phyloP scores from a whole-genome alignment of 179 eudicot species.

The Patellifolia procumbens region DNA sequence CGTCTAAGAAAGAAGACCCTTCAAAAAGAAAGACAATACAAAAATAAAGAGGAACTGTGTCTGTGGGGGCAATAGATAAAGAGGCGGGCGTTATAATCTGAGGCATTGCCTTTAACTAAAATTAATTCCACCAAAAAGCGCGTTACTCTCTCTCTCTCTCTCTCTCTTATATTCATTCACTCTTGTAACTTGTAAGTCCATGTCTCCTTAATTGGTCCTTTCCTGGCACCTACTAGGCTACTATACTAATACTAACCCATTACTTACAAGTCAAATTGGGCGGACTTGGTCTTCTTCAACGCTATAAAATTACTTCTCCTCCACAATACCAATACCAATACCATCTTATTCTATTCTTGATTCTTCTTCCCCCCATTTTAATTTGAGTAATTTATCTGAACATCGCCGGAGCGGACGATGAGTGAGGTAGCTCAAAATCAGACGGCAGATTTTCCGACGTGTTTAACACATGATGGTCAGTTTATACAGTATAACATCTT shows the following conservation, averaged over 20 bases:
- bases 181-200: too few relatives aligned
- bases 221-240: slow-evolving; percentile 5
- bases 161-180: too few relatives aligned
- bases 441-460: slow-evolving; percentile 53
- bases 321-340: too few relatives aligned
- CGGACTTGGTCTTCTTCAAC: slow-evolving; percentile 23
- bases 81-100: slow-evolving; percentile 14
- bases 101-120: neutral
- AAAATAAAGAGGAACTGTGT: neutral
- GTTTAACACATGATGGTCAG: slow-evolving; percentile 60
- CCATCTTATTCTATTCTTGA: too few relatives aligned
- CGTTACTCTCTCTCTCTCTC: neutral
- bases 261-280: neutral
- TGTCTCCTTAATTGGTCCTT: too few relatives aligned
- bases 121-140: slow-evolving; percentile 6
- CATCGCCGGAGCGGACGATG: slow-evolving; percentile 19
- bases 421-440: slow-evolving; percentile 26
- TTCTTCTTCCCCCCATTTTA: neutral
- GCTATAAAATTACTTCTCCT: neutral
- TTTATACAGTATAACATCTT: slow-evolving; percentile 67
- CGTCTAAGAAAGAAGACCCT: neutral
- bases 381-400: neutral
- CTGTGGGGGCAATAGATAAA: too few relatives aligned
- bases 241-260: neutral
- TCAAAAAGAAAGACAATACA: neutral